Base-by-base conservation (phyloP, 331 rosid genomes). In the Rhamnella rubrinervis region DNA sequence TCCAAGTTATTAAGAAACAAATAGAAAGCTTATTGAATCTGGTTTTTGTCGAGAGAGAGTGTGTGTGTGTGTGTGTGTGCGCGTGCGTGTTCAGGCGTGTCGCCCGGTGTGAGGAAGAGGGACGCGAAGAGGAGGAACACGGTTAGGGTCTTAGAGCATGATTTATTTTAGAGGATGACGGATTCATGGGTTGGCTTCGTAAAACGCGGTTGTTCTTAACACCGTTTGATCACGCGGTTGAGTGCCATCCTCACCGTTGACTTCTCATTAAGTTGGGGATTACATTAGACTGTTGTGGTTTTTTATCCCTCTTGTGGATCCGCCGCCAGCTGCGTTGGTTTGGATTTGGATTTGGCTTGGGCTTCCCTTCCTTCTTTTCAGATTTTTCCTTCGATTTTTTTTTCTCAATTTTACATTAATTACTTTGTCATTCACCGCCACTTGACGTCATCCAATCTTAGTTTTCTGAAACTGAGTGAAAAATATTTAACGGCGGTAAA, bases 281-380 rank as follows among this genome's bases (percentile, higher is more conserved):
- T 75, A 51, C 80, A 72, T 52, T 14, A 59, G 60, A 50, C 63
- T 76, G 67, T 40, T 74, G 66, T 21, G 55, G 67, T 37, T 76
- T 28, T 39, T 57, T 65, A n/a, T 17, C 44, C 44, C 71, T 78
- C 57, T 40, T 63, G 50, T 61, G 65, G 82, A 86, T 86, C 93
- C 97, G 97, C 97, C 98, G 97, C 97, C 92, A 90, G 76, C 86
- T 77, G 74, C 82, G 31, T 47, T 65, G 59, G 21, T 73, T 64
- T 68, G 26, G 23, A 37, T 73, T 64, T 68, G 26, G 23, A 37
- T 80, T 37, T 18, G 25, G 38, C 15, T 8, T 31, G 35, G 35
- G 35, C 35, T 31, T 31, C 4, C 35, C 35, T 44, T 14, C 5
- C 1, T 1, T 15, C 17, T 65, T 2, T 17, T 20, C 15, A 53